These are phyloP conservation scores for Trichoderma arundinaceum DNA, from an alignment of 2,329 filamentous ascomycete species.

Conservation along the genomic window DNA sequence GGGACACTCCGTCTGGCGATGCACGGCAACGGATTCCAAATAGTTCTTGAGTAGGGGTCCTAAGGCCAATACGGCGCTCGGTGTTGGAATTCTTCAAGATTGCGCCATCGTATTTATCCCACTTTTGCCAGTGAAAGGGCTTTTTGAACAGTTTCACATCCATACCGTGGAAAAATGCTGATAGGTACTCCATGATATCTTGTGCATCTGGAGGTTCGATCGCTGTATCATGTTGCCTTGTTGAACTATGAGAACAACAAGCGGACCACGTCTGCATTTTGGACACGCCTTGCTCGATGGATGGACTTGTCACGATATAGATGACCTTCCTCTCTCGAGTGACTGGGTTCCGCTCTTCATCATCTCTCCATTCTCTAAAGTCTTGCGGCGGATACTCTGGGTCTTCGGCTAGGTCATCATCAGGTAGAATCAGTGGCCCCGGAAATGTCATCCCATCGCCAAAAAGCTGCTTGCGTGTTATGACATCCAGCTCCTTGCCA, in stretches of 20 bases:
- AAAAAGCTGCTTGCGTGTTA: conserved; percentile 32
- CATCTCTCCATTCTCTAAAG: conserved; percentile 55
- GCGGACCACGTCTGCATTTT: conserved; percentile 52
- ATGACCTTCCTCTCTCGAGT: conserved; percentile 54
- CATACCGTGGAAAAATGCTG: conserved; percentile 60
- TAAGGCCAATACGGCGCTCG: conserved; percentile 53
- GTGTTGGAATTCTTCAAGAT: conserved; percentile 1
- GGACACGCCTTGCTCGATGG: conserved; percentile 43
- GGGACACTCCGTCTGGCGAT: conserved; percentile 54
- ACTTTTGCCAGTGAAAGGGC: conserved; percentile 54
- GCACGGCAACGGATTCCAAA: conserved; percentile 59
- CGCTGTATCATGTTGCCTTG: conserved; percentile 36
- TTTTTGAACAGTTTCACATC: conserved; percentile 51
- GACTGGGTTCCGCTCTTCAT: conserved; percentile 55
- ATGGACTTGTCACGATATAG: conserved; percentile 59
- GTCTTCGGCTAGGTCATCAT: conserved; percentile 62
- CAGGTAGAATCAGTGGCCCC: conserved; percentile 63
- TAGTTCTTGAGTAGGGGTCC: conserved; percentile 40
- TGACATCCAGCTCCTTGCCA: conserved; percentile 20
- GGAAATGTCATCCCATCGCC: conserved; percentile 54
- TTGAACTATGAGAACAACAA: neutral
- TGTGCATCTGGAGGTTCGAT: conserved; percentile 37
- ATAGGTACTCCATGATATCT: conserved; percentile 47
- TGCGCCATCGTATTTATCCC: conserved; percentile 45
- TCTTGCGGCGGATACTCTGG: conserved; percentile 58